Percentiles rank a stretch among this genome's conserved stretches.
phyloP scores from a whole-genome alignment of 495 filamentous ascomycete species.

The Aspergillus funiculosus region DNA sequence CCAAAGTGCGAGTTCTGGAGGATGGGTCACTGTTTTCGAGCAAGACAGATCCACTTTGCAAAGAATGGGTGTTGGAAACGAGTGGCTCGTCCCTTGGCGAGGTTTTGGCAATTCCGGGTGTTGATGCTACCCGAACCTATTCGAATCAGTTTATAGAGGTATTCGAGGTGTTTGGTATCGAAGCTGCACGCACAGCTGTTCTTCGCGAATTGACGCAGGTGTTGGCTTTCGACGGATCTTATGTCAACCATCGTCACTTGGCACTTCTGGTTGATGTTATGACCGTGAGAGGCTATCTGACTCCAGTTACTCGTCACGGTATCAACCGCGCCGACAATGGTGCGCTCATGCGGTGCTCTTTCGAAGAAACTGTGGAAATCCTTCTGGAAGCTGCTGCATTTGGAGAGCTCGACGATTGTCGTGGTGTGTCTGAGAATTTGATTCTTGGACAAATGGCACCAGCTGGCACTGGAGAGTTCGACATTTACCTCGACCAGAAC shows the following conservation, averaged over 20 bases:
- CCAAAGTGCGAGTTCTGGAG: constrained; percentile 52
- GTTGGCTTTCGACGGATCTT: constrained; percentile 94
- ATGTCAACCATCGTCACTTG: constrained; percentile 98
- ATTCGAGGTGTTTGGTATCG: constrained; percentile 90
- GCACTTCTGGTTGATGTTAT: constrained; percentile 96
- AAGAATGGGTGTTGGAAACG: constrained; percentile 94
- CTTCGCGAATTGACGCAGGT: constrained; percentile 84
- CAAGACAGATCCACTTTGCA: constrained; percentile 66
- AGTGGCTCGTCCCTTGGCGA: constrained; percentile 77
- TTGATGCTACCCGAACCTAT: constrained; percentile 83
- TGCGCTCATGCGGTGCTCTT: constrained; percentile 98
- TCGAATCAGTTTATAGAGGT: constrained; percentile 94
- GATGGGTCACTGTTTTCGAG: constrained; percentile 64
- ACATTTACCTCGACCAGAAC: constrained; percentile 84
- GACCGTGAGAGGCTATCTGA: constrained; percentile 88
- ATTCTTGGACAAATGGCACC: constrained; percentile 97
- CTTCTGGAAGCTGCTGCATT: constrained; percentile 87
- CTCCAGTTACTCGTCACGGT: constrained; percentile 94
- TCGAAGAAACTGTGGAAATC: constrained; percentile 99
- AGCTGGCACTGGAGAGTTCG: constrained; percentile 91
- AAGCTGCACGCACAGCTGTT: constrained; percentile 79
- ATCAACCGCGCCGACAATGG: constrained; percentile 98
- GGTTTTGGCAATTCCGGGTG: constrained; percentile 79
- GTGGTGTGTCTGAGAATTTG: constrained; percentile 96
- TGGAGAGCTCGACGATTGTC: constrained; percentile 94